Evolutionary conservation across 192 early-diverging fungal genomes (phyloP).

Genomic region (Dimargaris verticillata): DNA sequence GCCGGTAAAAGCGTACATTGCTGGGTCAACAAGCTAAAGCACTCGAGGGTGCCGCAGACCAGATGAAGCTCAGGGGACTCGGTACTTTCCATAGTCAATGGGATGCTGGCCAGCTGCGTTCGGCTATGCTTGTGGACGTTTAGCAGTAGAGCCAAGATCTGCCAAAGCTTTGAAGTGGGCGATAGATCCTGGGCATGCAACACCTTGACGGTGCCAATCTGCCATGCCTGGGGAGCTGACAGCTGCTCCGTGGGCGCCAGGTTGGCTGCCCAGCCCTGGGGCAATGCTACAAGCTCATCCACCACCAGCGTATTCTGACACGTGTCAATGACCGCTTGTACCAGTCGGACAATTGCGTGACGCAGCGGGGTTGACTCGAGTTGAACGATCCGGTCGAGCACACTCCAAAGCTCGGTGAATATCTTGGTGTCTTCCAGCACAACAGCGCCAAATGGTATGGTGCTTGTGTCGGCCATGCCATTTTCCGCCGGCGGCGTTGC

Average conservation of each 20-base stretch:
- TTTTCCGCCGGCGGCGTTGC: too few relatives aligned
- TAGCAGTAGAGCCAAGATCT: slow-evolving; percentile 5
- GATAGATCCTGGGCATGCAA: neutral
- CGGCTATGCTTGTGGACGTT: slow-evolving; percentile 9
- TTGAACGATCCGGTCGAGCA: slow-evolving; percentile 9
- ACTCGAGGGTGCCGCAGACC: neutral
- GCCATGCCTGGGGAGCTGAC: neutral
- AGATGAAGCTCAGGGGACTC: slow-evolving; percentile 1
- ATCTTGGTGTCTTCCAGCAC: neutral
- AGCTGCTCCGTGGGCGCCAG: neutral
- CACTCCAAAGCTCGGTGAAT: slow-evolving; percentile 8
- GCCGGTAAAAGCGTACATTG: neutral
- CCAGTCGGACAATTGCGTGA: neutral
- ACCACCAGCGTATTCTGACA: neutral
- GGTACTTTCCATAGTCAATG: neutral
- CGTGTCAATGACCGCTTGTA: neutral
- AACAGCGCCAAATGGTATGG: neutral
- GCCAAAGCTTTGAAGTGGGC: neutral
- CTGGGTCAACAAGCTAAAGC: neutral
- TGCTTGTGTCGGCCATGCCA: too few relatives aligned
- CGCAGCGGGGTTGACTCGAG: slow-evolving; percentile 2
- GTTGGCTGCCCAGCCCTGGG: neutral
- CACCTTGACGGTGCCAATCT: neutral
- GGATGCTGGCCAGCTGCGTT: neutral
- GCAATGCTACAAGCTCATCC: neutral